Evolutionary conservation across 192 early-diverging fungal species (phyloP).

Genomic region (Entrophospora sp.): DNA sequence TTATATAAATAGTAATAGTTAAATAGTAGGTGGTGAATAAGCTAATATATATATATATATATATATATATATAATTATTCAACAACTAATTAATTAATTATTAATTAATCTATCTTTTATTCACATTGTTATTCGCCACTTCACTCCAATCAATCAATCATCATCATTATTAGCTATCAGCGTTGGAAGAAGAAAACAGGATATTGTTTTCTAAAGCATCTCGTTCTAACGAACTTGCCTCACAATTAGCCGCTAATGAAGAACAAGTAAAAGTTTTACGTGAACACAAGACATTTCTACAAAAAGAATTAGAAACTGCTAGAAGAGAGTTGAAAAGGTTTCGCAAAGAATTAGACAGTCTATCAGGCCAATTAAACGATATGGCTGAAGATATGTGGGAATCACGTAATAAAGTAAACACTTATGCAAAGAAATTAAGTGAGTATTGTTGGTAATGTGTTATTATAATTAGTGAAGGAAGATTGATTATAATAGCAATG

Average conservation of each 20-base stretch:
- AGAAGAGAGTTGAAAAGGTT: conserved; percentile 42
- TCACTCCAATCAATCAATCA: too few species aligned
- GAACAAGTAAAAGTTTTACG: conserved; percentile 30
- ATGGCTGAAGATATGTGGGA: conserved; percentile 51
- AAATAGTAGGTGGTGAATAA: too few species aligned
- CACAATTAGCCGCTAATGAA: conserved; percentile 28
- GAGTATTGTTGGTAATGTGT: neutral
- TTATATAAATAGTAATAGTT: neutral
- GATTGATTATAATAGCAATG: too few species aligned
- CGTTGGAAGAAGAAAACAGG: conserved; percentile 31
- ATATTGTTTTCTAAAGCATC: conserved; percentile 28
- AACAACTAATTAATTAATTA: too few species aligned
- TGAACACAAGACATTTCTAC: conserved; percentile 40
- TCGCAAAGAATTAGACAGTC: conserved; percentile 45
- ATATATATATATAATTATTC: too few species aligned
- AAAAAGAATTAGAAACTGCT: conserved; percentile 41
- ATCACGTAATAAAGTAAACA: conserved; percentile 41
- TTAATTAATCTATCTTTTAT: neutral
- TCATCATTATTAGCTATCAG: conserved; percentile 26
- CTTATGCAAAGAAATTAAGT: conserved; percentile 46
- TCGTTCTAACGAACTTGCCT: conserved; percentile 25
- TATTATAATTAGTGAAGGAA: too few species aligned
- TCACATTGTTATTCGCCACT: too few species aligned
- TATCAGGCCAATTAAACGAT: conserved; percentile 48
- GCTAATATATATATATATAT: too few species aligned